Base-by-base conservation (phyloP, 202 grass and related monocot genomes). In the Digitaria exilis region DNA sequence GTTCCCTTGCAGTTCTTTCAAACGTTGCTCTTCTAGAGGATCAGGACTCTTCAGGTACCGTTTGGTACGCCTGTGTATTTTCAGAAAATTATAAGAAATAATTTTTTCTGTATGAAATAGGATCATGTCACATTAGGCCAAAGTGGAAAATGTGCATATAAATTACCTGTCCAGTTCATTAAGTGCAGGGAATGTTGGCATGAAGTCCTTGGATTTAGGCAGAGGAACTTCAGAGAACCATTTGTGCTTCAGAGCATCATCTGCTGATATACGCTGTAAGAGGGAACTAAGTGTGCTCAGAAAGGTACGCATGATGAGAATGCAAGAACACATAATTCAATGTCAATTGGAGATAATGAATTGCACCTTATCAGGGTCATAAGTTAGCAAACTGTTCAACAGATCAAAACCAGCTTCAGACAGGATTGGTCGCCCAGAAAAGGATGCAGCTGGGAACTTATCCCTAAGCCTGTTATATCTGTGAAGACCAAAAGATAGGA, bases 321-420 rank as follows among this genome's bases (percentile, higher is more conserved):
- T 25, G 75, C 52, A 80, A 82, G 31, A 59, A 64, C 34, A 16
- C 22, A 70, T 5, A 13, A 17, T 31, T 39, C 61, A 73, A 67
- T 8, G 45, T 6, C 54, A 44, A 73, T 9, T 57, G 31, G 29
- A 54, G 77, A 34, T 63, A 44, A 74, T n/a, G 7, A 30, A 54
- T 73, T 83, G 35, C 84, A 99, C 97, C 97, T 92, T 96, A 50
- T 92, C 91, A 44, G 93, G 97, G 42, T 99, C 91, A 74, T 99
- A 99, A 61, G 91, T 94, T 22, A 99, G 49, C 51, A 99, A 82
- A 32, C 76, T 94, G 82, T 96, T 99, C 64, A 99, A 86, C 64
- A 99, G 80, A 73, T 99, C 97, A 89, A 96, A 99, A 79, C 97
- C 97, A 85, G 97, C 97, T 91, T 99, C 93, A 42, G 93, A 99